A percentile compares a stretch with the other conserved stretches of the same genome.
Conservation (phyloP, 371 early-diverging fungal genomes). For the Mucor velutinosus region DNA sequence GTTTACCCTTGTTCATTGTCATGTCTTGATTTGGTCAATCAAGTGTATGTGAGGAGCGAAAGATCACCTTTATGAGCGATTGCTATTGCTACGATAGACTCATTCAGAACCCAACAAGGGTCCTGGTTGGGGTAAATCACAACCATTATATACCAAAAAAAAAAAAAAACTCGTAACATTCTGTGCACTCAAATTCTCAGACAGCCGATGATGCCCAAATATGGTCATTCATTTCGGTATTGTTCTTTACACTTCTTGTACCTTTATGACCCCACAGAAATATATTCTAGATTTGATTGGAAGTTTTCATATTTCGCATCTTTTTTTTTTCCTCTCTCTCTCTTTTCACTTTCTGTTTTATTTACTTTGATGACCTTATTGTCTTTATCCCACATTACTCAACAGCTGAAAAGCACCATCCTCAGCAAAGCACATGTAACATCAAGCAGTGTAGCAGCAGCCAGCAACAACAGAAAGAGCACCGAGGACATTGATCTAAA, state of each 20-base stretch:
- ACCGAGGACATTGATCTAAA: neutral
- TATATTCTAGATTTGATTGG: neutral
- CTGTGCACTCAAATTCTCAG: neutral
- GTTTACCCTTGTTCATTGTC: neutral
- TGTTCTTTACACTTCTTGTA: neutral
- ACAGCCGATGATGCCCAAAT: neutral
- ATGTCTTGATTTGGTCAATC: neutral
- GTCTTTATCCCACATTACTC: slow-evolving; percentile 10
- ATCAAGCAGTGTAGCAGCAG: neutral
- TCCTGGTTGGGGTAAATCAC: neutral
- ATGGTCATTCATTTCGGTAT: neutral
- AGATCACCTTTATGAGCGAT: neutral
- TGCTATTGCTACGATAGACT: neutral
- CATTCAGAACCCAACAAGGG: neutral
- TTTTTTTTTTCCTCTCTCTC: neutral
- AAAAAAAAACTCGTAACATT: neutral
- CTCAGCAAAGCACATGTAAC: neutral
- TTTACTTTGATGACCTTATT: slow-evolving; percentile 4
- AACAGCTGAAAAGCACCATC: neutral
- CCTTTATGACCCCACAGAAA: slow-evolving; percentile 1
- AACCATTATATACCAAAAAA: neutral
- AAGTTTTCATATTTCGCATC: neutral
- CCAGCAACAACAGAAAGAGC: neutral
- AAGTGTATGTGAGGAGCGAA: neutral
- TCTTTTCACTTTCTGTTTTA: neutral